These are phyloP conservation scores for Trypethelium eluteriae DNA, from an alignment of 495 filamentous ascomycete species.

Conservation along the genomic window DNA sequence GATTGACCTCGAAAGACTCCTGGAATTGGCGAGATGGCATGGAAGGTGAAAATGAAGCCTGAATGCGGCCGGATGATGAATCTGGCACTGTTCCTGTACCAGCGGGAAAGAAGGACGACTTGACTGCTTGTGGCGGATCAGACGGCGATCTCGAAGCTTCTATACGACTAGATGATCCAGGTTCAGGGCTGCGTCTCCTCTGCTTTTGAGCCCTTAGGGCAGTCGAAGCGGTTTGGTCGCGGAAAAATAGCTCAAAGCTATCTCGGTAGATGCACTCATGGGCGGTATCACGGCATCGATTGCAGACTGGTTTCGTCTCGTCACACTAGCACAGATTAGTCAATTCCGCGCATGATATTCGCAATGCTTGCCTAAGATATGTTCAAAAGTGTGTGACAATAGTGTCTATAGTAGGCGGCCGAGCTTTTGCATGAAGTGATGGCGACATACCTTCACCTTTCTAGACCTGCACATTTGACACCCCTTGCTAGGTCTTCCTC, in stretches of 20 bases:
- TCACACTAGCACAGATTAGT: conserved; percentile 21
- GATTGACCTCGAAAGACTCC: background rate
- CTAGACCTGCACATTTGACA: conserved; percentile 24
- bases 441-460: conserved; percentile 24
- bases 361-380: background rate
- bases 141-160: background rate
- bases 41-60: background rate
- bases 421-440: background rate
- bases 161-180: background rate
- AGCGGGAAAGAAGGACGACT: background rate
- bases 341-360: background rate
- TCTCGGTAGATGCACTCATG: conserved; percentile 25
- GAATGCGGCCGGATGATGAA: background rate
- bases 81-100: background rate
- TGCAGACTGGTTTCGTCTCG: conserved; percentile 24
- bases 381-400: too few species aligned
- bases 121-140: background rate
- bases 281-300: conserved; percentile 16
- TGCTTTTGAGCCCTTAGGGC: conserved; percentile 23
- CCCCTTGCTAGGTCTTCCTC: conserved; percentile 26
- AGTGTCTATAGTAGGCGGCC: too few species aligned
- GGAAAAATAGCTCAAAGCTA: conserved; percentile 21
- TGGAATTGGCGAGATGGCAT: background rate
- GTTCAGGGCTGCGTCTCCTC: conserved; percentile 16
- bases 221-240: conserved; percentile 23